A percentile compares a stretch with the other conserved stretches of the same genome.
These are phyloP conservation scores for Xerocomus nothofagi DNA, from an alignment of 1,284 basidiomycete species.

Conservation along the genomic window DNA sequence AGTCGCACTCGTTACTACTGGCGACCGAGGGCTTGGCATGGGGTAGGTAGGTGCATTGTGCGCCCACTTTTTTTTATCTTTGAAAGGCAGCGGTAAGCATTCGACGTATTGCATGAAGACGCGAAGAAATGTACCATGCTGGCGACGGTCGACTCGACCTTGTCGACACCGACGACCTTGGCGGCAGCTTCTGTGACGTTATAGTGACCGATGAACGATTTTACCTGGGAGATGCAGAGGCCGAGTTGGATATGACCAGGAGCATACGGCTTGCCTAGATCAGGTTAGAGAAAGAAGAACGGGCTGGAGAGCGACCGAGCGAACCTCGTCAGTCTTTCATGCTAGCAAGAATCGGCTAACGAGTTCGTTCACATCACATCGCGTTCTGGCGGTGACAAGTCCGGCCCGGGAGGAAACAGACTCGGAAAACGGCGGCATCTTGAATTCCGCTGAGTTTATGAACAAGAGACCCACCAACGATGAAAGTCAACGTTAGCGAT, in stretches of 20 bases:
- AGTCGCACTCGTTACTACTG: constrained; percentile 12
- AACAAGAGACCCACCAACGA: constrained; percentile 8
- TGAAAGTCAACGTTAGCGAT: constrained; percentile 44
- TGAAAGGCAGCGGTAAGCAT: background rate
- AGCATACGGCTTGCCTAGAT: constrained; percentile 16
- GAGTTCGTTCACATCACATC: constrained; percentile 5
- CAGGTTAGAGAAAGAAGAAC: background rate
- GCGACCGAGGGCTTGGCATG: constrained; percentile 16
- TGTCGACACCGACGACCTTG: constrained; percentile 18
- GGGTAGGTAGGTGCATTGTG: constrained; percentile 24
- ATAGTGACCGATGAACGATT: constrained; percentile 11
- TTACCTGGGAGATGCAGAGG: constrained; percentile 22
- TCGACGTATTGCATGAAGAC: too few species aligned
- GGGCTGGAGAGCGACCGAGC: background rate
- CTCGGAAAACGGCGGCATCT: constrained; percentile 9
- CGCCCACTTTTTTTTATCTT: constrained; percentile 18
- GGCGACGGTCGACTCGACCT: constrained; percentile 13
- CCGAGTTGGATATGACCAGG: constrained; percentile 19
- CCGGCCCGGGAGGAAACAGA: too few species aligned
- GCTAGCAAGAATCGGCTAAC: constrained; percentile 8
- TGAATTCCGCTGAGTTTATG: too few species aligned
- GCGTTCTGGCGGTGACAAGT: background rate
- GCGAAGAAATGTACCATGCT: constrained; percentile 11
- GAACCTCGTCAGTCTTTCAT: background rate
- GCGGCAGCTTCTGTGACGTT: constrained; percentile 18